Evolutionary conservation across 805 yeast species (phyloP), one percentile per base, ranked within the genome.

Genomic region (Schwanniomyces occidentalis): DNA sequence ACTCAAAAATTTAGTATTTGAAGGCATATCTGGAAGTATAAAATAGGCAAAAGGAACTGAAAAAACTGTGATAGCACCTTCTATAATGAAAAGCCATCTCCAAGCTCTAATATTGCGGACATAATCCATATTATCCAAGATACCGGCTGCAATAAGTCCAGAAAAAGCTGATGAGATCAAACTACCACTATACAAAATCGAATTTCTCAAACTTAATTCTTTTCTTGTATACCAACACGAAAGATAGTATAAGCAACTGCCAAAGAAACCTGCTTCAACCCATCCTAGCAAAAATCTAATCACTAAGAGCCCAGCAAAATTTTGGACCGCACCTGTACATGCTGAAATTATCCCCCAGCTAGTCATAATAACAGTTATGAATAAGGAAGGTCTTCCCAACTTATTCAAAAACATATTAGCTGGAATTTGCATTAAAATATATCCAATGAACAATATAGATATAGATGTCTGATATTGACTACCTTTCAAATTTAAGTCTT

Each of bases 41-140:
- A 63, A 58, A 49, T 71, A 71, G 6, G 75, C 71, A 30, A 71
- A 37, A 5, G 75, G 61, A 27, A 74, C 69, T 30, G 65, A 45
- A 29, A 61, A 58, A 35, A 73, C 69, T 8, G 83, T 77, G 37
- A 73, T 63, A 3, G 65, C 63, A 27, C 84, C 84, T 52, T 76
- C 81, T 28, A 77, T 71, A 31, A 75, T 58, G 44, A 77, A 77
- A 27, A 76, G 64, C 72, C 76, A 77, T 49, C 77, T 61, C 82
- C 82, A 77, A 8, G 71, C 62, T 30, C 67, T 55, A 18, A 69
- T 45, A 10, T 76, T 75, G 14, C 56, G 55, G 22, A 36, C 47
- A 8, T 71, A 69, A 8, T 60, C 54, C 69, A 64, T 59, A 30
- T 61, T 57, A 25, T 71, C 54, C 29, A 75, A 55, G 32, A 76